Evolutionary conservation across 352 stramenopile species (phyloP).

Genomic region (Blastocystis sp.): DNA sequence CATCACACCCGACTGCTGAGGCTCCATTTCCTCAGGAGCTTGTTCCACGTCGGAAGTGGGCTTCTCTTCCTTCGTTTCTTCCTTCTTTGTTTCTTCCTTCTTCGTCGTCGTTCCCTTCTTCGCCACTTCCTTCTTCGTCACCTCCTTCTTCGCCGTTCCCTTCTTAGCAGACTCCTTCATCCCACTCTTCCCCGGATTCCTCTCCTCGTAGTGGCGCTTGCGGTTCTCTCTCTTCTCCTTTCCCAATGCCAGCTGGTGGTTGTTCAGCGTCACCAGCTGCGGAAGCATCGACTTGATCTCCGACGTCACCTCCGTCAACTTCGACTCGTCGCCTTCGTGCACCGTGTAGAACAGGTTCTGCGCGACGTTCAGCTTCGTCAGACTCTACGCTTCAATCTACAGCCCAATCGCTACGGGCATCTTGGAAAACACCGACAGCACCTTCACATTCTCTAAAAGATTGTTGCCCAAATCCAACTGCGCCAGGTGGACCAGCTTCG

Average conservation of each 20-base stretch:
- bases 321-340: not conserved
- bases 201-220: constrained; percentile 51
- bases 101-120: not conserved
- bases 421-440: not conserved
- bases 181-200: not conserved
- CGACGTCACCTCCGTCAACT: constrained; percentile 22
- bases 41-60: not conserved
- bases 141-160: not conserved
- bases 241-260: constrained; percentile 32
- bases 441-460: constrained; percentile 56
- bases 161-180: constrained; percentile 47
- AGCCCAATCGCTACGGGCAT: not conserved
- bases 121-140: not conserved
- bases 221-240: constrained; percentile 22
- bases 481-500: constrained; percentile 12
- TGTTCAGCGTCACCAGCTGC: constrained; percentile 39
- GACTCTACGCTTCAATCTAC: not conserved
- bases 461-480: constrained; percentile 59
- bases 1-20: constrained; percentile 44
- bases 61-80: constrained; percentile 1
- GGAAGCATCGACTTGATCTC: constrained; percentile 30
- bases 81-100: constrained; percentile 2
- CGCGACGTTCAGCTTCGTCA: constrained; percentile 61
- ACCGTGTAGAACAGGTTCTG: constrained; percentile 50
- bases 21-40: not conserved